These are phyloP conservation scores for Plasmodium fragile DNA, from an alignment of 169 alveolate genomes.

Conservation along the genomic window DNA sequence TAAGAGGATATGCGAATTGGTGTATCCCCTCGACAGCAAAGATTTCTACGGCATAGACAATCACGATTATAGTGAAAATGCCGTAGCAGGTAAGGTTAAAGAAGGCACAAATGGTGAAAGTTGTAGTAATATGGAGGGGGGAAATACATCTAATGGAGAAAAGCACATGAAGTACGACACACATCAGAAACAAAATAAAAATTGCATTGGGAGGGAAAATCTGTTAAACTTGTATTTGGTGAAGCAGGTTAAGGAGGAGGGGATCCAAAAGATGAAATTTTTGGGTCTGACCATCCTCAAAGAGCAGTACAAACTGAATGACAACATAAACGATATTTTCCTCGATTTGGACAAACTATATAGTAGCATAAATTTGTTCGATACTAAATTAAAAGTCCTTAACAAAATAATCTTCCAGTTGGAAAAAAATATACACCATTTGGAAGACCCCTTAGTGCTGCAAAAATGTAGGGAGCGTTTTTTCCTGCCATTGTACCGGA, in stretches of 20 bases:
- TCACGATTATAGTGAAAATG: background rate
- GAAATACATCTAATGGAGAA: background rate
- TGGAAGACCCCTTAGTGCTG: conserved; percentile 29
- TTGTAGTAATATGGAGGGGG: background rate
- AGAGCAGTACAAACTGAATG: conserved; percentile 51
- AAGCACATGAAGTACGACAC: background rate
- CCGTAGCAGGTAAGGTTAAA: background rate
- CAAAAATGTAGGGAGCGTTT: conserved; percentile 32
- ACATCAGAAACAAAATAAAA: background rate
- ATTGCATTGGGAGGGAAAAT: conserved; percentile 28
- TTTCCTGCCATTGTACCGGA: conserved; percentile 36
- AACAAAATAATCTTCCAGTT: conserved; percentile 37
- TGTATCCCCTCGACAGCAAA: conserved; percentile 7
- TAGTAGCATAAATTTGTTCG: conserved; percentile 9
- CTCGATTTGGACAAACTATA: conserved; percentile 47
- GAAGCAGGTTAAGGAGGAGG: background rate
- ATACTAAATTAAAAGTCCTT: conserved; percentile 38
- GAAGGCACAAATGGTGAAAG: background rate
- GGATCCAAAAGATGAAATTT: conserved; percentile 13
- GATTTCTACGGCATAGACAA: conserved; percentile 1
- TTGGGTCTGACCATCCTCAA: conserved; percentile 24
- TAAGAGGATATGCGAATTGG: conserved; percentile 20
- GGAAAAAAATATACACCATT: conserved; percentile 47
- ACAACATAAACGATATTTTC: conserved; percentile 59
- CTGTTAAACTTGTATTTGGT: conserved; percentile 21